Evolutionary conservation across 768 basidiomycete species (phyloP).

Genomic region (Suillus ampliporus): DNA sequence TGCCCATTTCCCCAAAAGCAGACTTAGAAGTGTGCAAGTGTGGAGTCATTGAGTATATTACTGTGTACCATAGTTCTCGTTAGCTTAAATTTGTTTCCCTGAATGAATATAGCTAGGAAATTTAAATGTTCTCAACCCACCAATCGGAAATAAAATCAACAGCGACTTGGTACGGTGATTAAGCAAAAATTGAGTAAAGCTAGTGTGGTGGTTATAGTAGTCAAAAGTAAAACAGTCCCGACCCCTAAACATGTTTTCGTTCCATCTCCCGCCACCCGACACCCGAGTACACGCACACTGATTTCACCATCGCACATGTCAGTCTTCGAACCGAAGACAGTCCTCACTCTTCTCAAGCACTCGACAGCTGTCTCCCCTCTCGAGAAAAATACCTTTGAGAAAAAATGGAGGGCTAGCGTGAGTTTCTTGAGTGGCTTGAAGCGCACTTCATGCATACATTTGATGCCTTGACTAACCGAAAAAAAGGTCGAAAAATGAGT

Average conservation of each 20-base stretch:
- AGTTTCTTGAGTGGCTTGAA: not conserved
- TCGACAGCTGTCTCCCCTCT: slow-evolving; percentile 3
- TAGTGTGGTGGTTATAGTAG: not conserved
- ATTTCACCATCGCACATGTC: slow-evolving; percentile 13
- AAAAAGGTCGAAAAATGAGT: slow-evolving; percentile 9
- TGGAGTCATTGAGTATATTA: slow-evolving; percentile 48
- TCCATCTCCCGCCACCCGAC: not conserved
- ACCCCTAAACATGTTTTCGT: not conserved
- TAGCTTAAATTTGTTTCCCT: not conserved
- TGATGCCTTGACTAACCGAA: not conserved
- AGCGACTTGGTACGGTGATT: not conserved
- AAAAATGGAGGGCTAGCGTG: slow-evolving; percentile 6
- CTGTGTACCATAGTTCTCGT: slow-evolving; percentile 23
- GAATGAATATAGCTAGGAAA: not conserved
- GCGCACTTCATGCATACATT: not conserved
- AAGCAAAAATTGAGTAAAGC: not conserved
- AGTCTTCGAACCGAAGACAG: slow-evolving; percentile 15
- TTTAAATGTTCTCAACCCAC: slow-evolving; percentile 2
- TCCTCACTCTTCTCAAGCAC: slow-evolving; percentile 6
- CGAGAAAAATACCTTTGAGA: slow-evolving; percentile 2
- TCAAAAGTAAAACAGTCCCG: not conserved
- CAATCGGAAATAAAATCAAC: not conserved
- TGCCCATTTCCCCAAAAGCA: not conserved
- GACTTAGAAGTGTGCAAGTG: slow-evolving; percentile 19
- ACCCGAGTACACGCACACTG: not conserved